Evolutionary conservation across 352 stramenopile genomes (phyloP), one percentile per base, ranked within the genome.

Genomic region (Phytophthora colocasiae): DNA sequence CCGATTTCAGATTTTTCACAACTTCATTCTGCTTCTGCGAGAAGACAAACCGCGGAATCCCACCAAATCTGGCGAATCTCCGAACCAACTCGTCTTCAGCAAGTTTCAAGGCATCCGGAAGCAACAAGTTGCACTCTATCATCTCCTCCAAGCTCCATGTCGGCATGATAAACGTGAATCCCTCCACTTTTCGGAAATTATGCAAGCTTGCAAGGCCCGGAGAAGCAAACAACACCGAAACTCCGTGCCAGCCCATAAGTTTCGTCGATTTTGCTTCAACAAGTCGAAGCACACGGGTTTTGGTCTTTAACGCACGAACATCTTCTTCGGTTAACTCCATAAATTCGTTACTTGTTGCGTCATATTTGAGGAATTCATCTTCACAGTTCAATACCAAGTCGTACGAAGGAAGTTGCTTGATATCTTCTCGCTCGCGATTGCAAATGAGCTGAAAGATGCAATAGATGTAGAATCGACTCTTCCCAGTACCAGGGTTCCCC

Each of bases 221-320:
- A 53, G 54, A 43, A 39, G 54, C 54, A 53, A 65, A 65, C 27
- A 65, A 29, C 52, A 65, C 44, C n/a, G 58, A 65, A 9, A 65
- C 58, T 31, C 58, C 58, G 15, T 15, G 39, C 58, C 58, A 65
- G 11, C 58, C 58, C 14, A 8, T 32, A 29, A 65, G 39, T 10
- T 46, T 0, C 29, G 47, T 22, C 6, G 58, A 65, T 11, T n/a
- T 47, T 31, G 31, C 53, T 4, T 75, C 60, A 19, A 75, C 63
- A 26, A 75, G 66, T 26, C 66, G 66, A 60, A 75, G 14, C 32
- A 75, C 60, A 46, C 14, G 7, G 17, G n/a, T n/a, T 47, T 47
- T 47, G n/a, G 5, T n/a, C 40, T 10, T 11, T 5, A 47, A 3
- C 31, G 1, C 31, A 14, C 0, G 8, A 36, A 36, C 31, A 36